phyloP scores from a whole-genome alignment of 257 asterid species.

The Lantana camara region DNA sequence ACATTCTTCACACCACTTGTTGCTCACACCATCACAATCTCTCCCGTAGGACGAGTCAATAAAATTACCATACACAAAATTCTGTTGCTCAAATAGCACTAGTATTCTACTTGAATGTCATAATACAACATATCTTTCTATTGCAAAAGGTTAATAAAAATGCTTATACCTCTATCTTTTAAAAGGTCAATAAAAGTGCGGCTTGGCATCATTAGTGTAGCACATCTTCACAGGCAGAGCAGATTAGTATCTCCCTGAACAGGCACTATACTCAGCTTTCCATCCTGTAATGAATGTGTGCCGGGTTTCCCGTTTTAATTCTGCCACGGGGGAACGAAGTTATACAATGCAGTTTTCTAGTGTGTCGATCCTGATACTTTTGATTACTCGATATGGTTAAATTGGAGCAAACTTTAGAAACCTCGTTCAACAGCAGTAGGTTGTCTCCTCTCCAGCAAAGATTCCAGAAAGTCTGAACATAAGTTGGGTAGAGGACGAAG shows the following conservation, averaged over 20 bases:
- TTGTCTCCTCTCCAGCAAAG: conserved; percentile 65
- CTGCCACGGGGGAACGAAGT: too few species aligned
- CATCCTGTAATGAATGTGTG: too few species aligned
- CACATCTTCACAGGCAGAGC: not conserved
- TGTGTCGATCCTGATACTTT: not conserved
- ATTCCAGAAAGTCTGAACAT: conserved; percentile 69
- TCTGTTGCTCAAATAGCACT: not conserved
- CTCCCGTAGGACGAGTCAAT: too few species aligned
- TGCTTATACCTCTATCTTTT: not conserved
- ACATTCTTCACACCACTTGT: too few species aligned
- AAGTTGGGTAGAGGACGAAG: conserved; percentile 81
- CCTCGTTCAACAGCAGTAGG: conserved; percentile 43
- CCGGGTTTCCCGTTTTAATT: not conserved
- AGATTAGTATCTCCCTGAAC: not conserved
- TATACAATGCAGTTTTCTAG: not conserved
- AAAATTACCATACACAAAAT: not conserved
- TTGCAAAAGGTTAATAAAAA: not conserved
- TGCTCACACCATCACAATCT: too few species aligned
- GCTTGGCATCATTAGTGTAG: not conserved
- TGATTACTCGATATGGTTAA: not conserved
- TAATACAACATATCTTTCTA: conserved; percentile 6
- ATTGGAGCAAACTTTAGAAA: not conserved
- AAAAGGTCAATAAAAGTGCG: not conserved
- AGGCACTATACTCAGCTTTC: not conserved
- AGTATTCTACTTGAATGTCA: conserved; percentile 1